Conservation (phyloP, 768 basidiomycete genomes). For the Gymnopilus junonius region DNA sequence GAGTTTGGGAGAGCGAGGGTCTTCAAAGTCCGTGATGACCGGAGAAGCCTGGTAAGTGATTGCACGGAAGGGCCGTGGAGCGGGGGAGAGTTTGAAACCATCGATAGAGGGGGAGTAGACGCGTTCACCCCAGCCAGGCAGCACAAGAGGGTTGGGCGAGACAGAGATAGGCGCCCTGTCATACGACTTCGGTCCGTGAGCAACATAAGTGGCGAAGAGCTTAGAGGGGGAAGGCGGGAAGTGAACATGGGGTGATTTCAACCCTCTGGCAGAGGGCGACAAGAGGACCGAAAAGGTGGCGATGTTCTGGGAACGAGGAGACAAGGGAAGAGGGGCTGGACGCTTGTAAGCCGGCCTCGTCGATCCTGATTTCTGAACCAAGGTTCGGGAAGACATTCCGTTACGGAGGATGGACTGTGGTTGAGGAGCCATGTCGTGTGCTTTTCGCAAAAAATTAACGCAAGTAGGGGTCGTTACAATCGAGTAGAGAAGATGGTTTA, state of each 20-base stretch:
- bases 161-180: constrained; percentile 69
- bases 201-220: constrained; percentile 57
- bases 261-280: constrained; percentile 27
- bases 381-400: constrained; percentile 36
- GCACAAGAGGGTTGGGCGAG: constrained; percentile 55
- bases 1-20: constrained; percentile 45
- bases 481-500: constrained; percentile 18
- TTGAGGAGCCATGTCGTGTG: constrained; percentile 39
- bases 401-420: constrained; percentile 37
- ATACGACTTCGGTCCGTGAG: constrained; percentile 62
- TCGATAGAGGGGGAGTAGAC: constrained; percentile 41
- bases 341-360: constrained; percentile 44
- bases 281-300: constrained; percentile 34
- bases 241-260: constrained; percentile 59
- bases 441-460: constrained; percentile 16
- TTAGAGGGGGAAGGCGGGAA: constrained; percentile 63
- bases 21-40: constrained; percentile 35
- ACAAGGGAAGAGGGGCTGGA: constrained; percentile 40
- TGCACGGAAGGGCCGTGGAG: constrained; percentile 33
- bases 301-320: constrained; percentile 33
- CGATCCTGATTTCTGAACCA: constrained; percentile 29
- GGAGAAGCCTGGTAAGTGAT: constrained; percentile 28
- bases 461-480: constrained; percentile 13
- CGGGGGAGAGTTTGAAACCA: constrained; percentile 38
- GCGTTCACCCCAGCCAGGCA: constrained; percentile 60